Base-by-base conservation (phyloP, 345 rosid species). In the Cardamine resedifolia region DNA sequence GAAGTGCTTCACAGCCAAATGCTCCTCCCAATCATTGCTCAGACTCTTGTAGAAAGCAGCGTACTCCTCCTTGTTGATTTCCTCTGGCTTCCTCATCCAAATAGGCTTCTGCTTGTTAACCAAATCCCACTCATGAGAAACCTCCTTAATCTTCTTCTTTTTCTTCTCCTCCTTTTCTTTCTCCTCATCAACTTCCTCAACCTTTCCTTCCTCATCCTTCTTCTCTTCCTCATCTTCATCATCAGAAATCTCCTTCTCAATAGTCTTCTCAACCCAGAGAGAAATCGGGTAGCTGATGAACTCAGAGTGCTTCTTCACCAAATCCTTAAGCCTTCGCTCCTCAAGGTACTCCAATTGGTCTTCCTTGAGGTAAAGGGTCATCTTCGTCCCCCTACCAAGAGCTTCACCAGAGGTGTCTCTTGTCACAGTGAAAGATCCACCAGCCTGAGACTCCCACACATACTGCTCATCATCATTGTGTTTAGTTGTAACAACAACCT, bases 21-120 rank as follows among this genome's bases (percentile, higher is more conserved):
- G 96, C 83, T 91, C 97, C 57, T 91, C 97, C 97, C 97, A 91
- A 27, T 91, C 97, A 36, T 91, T 91, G 67, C 96, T 89, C 11
- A 91, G 77, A 75, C 97, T 91, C 88, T 91, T 92, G 88, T 92
- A 89, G 80, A 92, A 91, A 19, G 96, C 96, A 71, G 96, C 81
- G 69, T 92, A 92, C 23, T 92, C 98, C 61, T 92, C 98, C 86
- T 92, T 92, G 3, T 64, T 77, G 68, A 92, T 92, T 71, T 92
- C 98, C 80, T 92, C 98, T 0, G 98, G 88, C 70, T 92, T 92
- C 86, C 96, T 89, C 98, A 92, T 88, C 98, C 96, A 92, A 33
- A 92, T 88, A 0, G 98, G 98, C 19, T 92, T 92, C 83, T 92
- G 98, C 82, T 92, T 92, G 88, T 92, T 92, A 31, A 89, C 84